Conservation (phyloP, 345 rosid species). For the Lepidium africanum region DNA sequence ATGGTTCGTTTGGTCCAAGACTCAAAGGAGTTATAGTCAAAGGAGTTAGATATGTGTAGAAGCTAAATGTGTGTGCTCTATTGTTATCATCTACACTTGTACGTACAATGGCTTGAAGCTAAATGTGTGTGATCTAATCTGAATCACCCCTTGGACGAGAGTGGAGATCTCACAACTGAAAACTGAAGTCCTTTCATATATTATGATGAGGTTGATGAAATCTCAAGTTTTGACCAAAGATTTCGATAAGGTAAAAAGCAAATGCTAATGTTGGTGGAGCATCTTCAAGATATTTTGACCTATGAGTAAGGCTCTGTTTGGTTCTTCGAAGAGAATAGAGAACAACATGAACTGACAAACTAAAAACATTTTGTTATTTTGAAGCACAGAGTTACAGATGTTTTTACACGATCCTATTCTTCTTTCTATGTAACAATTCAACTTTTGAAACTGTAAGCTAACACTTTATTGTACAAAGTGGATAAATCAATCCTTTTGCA, state of each 20-base stretch:
- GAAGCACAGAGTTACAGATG: constrained; percentile 23
- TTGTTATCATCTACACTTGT: not conserved
- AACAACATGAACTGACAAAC: not conserved
- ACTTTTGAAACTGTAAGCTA: constrained; percentile 17
- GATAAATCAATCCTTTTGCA: constrained; percentile 1
- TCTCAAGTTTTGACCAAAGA: not conserved
- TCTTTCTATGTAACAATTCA: constrained; percentile 19
- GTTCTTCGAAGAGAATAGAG: not conserved
- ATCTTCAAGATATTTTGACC: too few species aligned
- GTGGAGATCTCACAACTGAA: too few species aligned
- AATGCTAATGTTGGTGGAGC: not conserved
- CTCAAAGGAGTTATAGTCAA: not conserved
- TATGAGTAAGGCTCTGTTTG: not conserved
- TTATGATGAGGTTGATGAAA: not conserved
- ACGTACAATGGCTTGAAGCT: not conserved
- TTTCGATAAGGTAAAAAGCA: not conserved
- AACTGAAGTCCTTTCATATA: not conserved
- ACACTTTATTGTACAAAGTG: constrained; percentile 15
- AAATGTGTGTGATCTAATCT: not conserved
- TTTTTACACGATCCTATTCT: constrained; percentile 22
- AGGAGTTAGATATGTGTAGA: not conserved
- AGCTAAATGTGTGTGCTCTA: not conserved
- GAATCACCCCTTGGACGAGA: not conserved
- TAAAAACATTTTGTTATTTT: not conserved
- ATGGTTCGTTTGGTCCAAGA: not conserved